Conservation (phyloP, 352 stramenopile genomes). For the Phytophthora lateralis region DNA sequence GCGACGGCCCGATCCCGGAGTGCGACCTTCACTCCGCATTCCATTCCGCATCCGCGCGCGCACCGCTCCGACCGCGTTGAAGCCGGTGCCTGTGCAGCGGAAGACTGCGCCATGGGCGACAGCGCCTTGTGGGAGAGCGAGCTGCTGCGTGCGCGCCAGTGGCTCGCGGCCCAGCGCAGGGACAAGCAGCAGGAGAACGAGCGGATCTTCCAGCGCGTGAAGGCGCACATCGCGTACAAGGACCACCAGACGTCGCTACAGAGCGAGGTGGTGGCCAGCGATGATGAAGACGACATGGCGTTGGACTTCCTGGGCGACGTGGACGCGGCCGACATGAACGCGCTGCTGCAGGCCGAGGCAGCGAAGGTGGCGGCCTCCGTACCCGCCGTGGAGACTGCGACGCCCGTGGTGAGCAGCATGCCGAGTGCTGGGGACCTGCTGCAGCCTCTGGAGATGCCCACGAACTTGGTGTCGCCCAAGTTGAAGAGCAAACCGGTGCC, state of each 20-base stretch:
- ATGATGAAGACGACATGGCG: conserved; percentile 39
- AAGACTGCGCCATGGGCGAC: conserved; percentile 29
- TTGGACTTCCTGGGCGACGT: conserved; percentile 67
- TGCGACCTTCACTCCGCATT: conserved; percentile 31
- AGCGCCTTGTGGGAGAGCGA: conserved; percentile 48
- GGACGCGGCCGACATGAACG: conserved; percentile 55
- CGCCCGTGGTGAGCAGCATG: conserved; percentile 5
- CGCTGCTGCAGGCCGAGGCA: conserved; percentile 51
- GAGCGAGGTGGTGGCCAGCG: conserved; percentile 24
- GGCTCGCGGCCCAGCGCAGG: conserved; percentile 27
- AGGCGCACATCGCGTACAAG: conserved; percentile 44
- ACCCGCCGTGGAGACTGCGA: conserved; percentile 1
- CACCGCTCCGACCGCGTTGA: neutral
- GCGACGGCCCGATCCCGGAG: neutral
- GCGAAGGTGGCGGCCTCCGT: conserved; percentile 2
- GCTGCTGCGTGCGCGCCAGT: conserved; percentile 46
- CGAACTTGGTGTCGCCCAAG: conserved; percentile 27
- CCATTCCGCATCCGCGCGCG: neutral
- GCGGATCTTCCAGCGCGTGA: conserved; percentile 37
- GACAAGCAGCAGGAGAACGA: conserved; percentile 20
- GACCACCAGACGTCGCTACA: conserved; percentile 46
- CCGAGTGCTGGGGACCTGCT: conserved; percentile 18
- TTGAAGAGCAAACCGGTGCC: conserved; percentile 21
- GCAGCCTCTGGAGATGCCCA: conserved; percentile 43
- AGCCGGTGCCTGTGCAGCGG: neutral